Evolutionary conservation across 140 eudicot genomes (phyloP).

Genomic region (Stevia rebaudiana): DNA sequence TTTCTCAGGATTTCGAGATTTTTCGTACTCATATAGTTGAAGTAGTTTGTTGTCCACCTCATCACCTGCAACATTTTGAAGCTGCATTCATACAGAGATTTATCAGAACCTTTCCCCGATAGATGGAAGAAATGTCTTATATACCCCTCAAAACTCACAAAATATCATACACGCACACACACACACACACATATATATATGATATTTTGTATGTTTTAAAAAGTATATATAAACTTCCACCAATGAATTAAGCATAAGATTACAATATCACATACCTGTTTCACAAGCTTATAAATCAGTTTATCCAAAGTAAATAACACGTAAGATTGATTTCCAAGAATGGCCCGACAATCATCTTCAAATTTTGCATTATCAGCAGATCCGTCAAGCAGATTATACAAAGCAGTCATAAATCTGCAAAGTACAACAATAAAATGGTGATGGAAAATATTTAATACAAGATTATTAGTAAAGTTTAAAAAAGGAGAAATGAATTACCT

Average conservation of each 20-base stretch:
- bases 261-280: conserved; percentile 53
- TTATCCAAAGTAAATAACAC: conserved; percentile 88
- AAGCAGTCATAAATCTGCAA: conserved; percentile 74
- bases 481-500: conserved; percentile 39
- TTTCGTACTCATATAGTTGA: conserved; percentile 76
- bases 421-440: neutral
- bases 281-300: conserved; percentile 81
- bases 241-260: neutral
- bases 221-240: neutral
- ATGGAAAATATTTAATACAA: neutral
- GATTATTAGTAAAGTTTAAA: neutral
- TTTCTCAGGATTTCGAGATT: conserved; percentile 58
- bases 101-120: neutral
- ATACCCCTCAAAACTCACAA: neutral
- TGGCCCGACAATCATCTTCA: conserved; percentile 90
- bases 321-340: conserved; percentile 91
- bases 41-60: conserved; percentile 79
- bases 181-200: neutral
- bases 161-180: neutral
- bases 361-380: conserved; percentile 82
- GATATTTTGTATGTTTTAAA: neutral
- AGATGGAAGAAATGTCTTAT: neutral
- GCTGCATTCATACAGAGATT: conserved; percentile 41
- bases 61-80: conserved; percentile 83
- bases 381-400: conserved; percentile 82